Conservation (phyloP, 1,139 yeast species). For the Geotrichum restrictum region DNA sequence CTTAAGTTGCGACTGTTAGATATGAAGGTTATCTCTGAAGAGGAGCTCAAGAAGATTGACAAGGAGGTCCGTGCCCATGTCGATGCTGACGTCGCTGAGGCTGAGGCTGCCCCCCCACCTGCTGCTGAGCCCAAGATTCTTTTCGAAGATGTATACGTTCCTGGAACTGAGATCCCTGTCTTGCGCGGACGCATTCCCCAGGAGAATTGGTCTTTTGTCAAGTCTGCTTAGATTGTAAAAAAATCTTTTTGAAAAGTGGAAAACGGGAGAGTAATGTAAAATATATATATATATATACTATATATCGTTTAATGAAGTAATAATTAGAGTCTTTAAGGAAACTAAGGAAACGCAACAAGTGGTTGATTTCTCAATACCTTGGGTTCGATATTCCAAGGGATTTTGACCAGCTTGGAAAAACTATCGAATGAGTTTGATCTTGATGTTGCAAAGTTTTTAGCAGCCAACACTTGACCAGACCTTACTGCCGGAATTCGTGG, state of each 20-base stretch:
- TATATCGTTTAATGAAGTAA: background rate
- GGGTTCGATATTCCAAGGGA: conserved; percentile 21
- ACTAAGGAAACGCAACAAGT: conserved; percentile 4
- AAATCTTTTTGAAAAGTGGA: background rate
- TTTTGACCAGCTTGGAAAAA: background rate
- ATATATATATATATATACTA: background rate
- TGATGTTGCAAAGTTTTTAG: background rate
- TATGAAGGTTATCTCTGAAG: conserved; percentile 82
- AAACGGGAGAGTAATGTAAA: background rate
- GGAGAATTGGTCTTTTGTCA: conserved; percentile 47
- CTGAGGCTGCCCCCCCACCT: conserved; percentile 92
- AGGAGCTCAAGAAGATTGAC: conserved; percentile 88
- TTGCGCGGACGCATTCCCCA: conserved; percentile 96
- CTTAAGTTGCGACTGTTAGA: conserved; percentile 83
- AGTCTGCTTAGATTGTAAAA: background rate
- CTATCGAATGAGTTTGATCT: no score
- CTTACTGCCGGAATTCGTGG: conserved; percentile 15
- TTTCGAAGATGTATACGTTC: conserved; percentile 94
- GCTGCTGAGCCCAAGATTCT: conserved; percentile 91
- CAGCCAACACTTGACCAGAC: conserved; percentile 14
- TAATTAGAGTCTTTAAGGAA: background rate
- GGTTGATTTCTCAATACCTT: conserved; percentile 12
- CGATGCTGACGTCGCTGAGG: conserved; percentile 89
- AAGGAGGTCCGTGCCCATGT: conserved; percentile 94
- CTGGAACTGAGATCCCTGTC: conserved; percentile 86